Base-by-base conservation (phyloP, 192 early-diverging fungal genomes). In the Rhizoclosmatium globosum region DNA sequence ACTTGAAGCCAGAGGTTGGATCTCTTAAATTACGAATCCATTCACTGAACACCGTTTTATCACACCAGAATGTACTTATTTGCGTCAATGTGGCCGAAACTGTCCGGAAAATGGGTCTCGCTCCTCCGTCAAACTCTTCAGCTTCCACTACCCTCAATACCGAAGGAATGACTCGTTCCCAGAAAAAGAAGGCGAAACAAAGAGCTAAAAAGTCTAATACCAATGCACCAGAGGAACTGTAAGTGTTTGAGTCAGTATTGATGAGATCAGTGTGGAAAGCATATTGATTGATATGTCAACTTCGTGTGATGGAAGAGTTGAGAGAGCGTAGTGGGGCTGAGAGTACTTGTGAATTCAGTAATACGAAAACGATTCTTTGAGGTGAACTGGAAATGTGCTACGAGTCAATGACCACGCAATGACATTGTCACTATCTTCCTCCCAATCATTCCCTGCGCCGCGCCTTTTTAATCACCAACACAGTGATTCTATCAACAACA, bases 1-100 rank as follows among this genome's bases (percentile, higher is more conserved):
- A 99, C 82, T 82, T 99, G 53, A 99, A 99, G 77, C 98, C 97
- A 11, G 98, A 99, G 85, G 84, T 87, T 44, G 6, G 15, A 59
- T 58, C 2, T 47, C 38, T 21, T 21, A 15, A 2, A 2, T 65
- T 39, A 65, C 17, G 41, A 7, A 19, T 3, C 21, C 21, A 17
- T 58, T 17, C 17, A 3, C 21, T 17, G 57, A 39, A 15, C 41
- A 21, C 62, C 21, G 15, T 2, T 38, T 6, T 38, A 39, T 64
- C 62, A 64, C 21, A 13, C 47, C 60, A 89, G 84, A 99, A 99
- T 81, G 93, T 98, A 3, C 88, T 99, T 4, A 93, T 97, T n/a
- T 95, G 94, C 73, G 91, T 99, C 45, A 92, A 98, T 73, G 94
- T 97, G 2, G 94, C 95, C 39, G 88, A 93, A 4, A 90, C 94